Evolutionary conservation across 176 grass and related monocot species (phyloP).

Genomic region (Chrysopogon serrulatus): DNA sequence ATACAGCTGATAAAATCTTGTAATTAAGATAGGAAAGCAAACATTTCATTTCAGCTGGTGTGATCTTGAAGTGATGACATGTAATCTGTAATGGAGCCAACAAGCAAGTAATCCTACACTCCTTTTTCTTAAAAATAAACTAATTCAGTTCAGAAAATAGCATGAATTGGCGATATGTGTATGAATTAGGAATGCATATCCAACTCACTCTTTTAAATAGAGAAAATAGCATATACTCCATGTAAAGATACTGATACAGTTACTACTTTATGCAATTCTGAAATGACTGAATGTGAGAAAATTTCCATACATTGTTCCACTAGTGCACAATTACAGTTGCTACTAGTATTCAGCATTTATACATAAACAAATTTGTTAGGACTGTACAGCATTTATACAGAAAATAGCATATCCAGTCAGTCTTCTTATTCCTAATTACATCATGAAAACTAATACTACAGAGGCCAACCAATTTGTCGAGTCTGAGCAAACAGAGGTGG

Average conservation of each 20-base stretch:
- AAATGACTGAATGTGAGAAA: neutral
- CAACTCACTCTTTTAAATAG: neutral
- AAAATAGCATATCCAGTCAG: neutral
- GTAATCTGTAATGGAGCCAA: no score
- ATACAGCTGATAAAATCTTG: no score
- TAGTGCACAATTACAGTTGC: neutral
- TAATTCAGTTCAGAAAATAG: no score
- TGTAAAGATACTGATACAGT: neutral
- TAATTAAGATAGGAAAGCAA: no score
- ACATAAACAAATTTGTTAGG: neutral
- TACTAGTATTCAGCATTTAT: neutral
- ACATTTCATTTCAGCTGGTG: no score
- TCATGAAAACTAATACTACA: neutral
- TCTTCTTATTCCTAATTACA: neutral
- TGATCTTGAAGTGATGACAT: no score
- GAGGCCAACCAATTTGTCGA: neutral
- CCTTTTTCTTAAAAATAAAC: no score
- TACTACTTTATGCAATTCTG: neutral
- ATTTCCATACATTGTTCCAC: neutral
- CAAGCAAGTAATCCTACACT: no score
- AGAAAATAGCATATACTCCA: no score
- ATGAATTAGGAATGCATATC: neutral
- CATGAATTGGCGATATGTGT: no score
- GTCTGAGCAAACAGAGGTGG: neutral
- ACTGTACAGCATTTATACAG: neutral